Base-by-base conservation (phyloP, 2,329 filamentous ascomycete species). In the Didymella arachidicola region DNA sequence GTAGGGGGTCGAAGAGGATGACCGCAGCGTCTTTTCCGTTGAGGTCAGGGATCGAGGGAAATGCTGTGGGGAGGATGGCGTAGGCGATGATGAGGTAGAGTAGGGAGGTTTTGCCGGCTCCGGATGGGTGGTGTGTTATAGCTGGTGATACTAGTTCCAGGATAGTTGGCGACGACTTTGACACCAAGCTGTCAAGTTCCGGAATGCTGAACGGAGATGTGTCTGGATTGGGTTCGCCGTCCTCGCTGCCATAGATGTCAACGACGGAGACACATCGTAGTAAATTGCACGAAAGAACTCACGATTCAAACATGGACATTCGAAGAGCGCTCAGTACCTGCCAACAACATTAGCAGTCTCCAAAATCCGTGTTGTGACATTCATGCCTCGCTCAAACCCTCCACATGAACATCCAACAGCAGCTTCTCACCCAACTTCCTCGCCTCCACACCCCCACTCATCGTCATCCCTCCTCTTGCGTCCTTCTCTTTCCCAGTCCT, bases 31-130 rank as follows among this genome's bases (percentile, higher is more conserved):
- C 55, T 16, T 80, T 79, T 18, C 86, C 84, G 26, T 74, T 70
- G 1, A 83, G 64, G 16, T 45, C 7, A 1, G 63, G 50, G 19
- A 58, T 51, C 5, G 48, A 54, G 27, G 41, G 29, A 48, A 67
- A 58, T 1, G 64, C 61, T 19, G 60, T 4, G 0, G 86, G 85
- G 0, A 89, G 77, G 8, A 86, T 76, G 32, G 83, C 80, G 10
- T 79, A 67, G 2, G 82, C 80, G 27, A 79, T 79, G 39, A 88
- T 72, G 59, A 84, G 80, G 73, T 88, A 86, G 34, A 89, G 75
- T 0, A 89, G 69, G 34, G 85, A 82, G 1, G 86, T 84, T 72
- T 87, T 88, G 10, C 86, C 87, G 11, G 80, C 77, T 26, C 80
- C 81, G 3, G 84, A 71, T 10, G 68, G 61, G 42, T 73, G 68